phyloP scores from a whole-genome alignment of 805 yeast species.

The Candida mattraensis region DNA sequence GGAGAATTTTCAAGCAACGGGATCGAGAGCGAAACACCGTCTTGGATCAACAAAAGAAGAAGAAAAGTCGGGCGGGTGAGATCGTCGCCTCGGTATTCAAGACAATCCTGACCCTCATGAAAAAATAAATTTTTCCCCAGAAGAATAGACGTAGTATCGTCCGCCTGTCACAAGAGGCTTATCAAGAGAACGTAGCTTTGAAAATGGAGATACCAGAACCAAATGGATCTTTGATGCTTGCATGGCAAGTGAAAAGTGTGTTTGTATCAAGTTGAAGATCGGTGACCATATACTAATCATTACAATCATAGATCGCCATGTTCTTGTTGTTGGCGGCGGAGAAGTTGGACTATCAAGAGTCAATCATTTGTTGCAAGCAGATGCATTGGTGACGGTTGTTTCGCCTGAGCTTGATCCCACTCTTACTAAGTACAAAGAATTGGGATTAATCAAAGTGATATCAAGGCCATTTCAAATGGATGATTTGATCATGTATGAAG shows the following conservation, averaged over 20 bases:
- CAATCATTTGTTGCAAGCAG: constrained; percentile 63
- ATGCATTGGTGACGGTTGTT: constrained; percentile 68
- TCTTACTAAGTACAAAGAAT: constrained; percentile 32
- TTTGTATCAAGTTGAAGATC: constrained; percentile 2
- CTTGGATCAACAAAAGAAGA: too few relatives aligned
- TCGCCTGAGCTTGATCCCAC: constrained; percentile 42
- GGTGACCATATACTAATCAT: too few relatives aligned
- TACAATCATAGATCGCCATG: constrained; percentile 45
- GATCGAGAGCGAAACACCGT: too few relatives aligned
- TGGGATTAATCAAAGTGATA: constrained; percentile 45
- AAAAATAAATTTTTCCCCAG: too few relatives aligned
- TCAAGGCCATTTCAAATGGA: constrained; percentile 43
- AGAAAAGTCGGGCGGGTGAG: constrained; percentile 8
- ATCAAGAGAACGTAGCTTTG: neutral
- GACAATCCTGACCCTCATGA: too few relatives aligned
- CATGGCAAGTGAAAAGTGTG: constrained; percentile 69
- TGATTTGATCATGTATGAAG: constrained; percentile 53
- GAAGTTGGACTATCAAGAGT: constrained; percentile 75
- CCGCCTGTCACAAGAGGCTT: constrained; percentile 1
- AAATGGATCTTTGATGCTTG: constrained; percentile 60
- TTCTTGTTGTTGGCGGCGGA: constrained; percentile 75
- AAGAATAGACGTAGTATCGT: too few relatives aligned
- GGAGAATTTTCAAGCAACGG: neutral
- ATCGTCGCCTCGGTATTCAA: too few relatives aligned
- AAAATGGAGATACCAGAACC: constrained; percentile 30